phyloP scores from a whole-genome alignment of 1,139 yeast species.

The Trichomonascaceae sp. region DNA sequence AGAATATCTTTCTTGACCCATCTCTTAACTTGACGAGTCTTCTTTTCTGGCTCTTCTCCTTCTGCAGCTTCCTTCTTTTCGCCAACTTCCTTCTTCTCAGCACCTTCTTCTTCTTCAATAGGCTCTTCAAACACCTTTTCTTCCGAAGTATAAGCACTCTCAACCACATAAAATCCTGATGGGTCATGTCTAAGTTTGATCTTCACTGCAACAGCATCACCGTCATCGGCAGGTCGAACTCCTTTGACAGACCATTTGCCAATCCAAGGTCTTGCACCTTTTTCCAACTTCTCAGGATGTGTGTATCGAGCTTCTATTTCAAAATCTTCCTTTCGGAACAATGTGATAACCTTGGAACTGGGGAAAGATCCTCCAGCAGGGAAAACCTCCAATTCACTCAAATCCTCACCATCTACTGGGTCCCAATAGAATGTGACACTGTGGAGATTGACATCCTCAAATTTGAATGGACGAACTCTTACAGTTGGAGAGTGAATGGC shows the following conservation, averaged over 20 bases:
- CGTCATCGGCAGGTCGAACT: slow-evolving; percentile 71
- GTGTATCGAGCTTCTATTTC: slow-evolving; percentile 84
- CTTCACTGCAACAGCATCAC: slow-evolving; percentile 77
- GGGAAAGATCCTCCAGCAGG: slow-evolving; percentile 92
- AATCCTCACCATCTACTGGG: slow-evolving; percentile 82
- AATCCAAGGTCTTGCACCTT: slow-evolving; percentile 56
- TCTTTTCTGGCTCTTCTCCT: slow-evolving; percentile 52
- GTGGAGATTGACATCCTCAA: slow-evolving; percentile 88
- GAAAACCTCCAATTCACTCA: slow-evolving; percentile 93
- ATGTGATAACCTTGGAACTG: slow-evolving; percentile 88
- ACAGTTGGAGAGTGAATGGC: slow-evolving; percentile 99
- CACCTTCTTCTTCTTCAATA: slow-evolving; percentile 27
- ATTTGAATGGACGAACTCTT: slow-evolving; percentile 97
- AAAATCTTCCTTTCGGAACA: slow-evolving; percentile 88
- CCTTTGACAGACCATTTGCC: slow-evolving; percentile 87
- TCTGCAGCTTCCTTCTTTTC: slow-evolving; percentile 37
- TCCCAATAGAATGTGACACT: slow-evolving; percentile 96
- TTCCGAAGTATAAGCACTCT: slow-evolving; percentile 91
- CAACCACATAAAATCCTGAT: slow-evolving; percentile 90
- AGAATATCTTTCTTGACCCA: slow-evolving; percentile 87
- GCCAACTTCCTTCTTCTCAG: slow-evolving; percentile 6
- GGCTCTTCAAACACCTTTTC: slow-evolving; percentile 83
- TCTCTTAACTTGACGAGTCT: slow-evolving; percentile 87
- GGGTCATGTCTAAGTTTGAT: slow-evolving; percentile 96
- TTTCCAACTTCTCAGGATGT: slow-evolving; percentile 64